Evolutionary conservation across 345 rosid species (phyloP).

Genomic region (Trapa incisa): DNA sequence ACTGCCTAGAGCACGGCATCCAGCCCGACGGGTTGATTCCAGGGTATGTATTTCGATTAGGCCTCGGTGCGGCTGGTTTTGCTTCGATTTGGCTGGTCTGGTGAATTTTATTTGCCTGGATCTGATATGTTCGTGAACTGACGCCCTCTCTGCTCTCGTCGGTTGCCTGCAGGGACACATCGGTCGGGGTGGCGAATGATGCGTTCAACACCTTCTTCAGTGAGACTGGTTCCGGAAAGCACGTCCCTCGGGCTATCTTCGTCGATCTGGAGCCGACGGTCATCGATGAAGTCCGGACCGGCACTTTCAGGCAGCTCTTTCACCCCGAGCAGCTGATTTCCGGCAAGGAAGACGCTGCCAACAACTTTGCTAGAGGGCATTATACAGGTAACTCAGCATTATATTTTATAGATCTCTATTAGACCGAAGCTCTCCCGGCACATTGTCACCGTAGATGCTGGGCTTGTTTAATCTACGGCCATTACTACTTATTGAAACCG

Average conservation of each 20-base stretch:
- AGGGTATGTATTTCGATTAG: no score
- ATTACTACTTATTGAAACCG: no score
- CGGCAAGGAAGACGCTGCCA: conserved; percentile 64
- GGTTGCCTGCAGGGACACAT: conserved; percentile 21
- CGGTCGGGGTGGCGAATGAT: conserved; percentile 26
- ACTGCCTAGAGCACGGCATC: neutral
- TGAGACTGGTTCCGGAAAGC: conserved; percentile 15
- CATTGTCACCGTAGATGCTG: neutral
- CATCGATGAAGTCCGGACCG: conserved; percentile 36
- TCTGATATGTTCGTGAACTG: neutral
- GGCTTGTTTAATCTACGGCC: no score
- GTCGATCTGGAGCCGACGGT: conserved; percentile 47
- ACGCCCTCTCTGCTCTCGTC: neutral
- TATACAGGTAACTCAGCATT: conserved; percentile 29
- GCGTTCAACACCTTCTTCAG: conserved; percentile 51
- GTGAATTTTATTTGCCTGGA: neutral
- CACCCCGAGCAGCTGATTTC: conserved; percentile 55
- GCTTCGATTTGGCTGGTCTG: neutral
- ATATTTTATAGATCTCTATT: neutral
- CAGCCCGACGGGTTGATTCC: conserved; percentile 31
- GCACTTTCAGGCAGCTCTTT: conserved; percentile 5
- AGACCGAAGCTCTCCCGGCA: neutral
- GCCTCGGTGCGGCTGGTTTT: neutral
- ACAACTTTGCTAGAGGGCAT: conserved; percentile 61
- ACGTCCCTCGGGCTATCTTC: conserved; percentile 36